Conservation (phyloP, 2,329 filamentous ascomycete species). For the Ambrosiella xylebori region DNA sequence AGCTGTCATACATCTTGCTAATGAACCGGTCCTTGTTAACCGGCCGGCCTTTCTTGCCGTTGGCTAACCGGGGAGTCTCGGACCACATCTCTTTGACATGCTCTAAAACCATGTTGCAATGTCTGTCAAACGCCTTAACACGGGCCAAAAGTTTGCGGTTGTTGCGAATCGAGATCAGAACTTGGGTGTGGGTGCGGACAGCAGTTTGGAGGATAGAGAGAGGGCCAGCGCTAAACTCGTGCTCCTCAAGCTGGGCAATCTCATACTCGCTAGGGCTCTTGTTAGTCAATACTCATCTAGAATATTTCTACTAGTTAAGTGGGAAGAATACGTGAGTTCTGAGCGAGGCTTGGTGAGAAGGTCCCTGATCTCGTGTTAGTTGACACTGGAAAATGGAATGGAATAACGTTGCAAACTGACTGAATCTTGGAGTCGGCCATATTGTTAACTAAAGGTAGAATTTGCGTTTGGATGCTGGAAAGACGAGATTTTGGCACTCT, state of each 20-base stretch:
- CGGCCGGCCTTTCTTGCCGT: slow-evolving; percentile 72
- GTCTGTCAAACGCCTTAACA: slow-evolving; percentile 95
- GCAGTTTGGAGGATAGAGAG: slow-evolving; percentile 93
- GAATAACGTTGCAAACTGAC: slow-evolving; percentile 23
- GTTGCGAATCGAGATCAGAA: slow-evolving; percentile 93
- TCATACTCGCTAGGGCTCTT: slow-evolving; percentile 59
- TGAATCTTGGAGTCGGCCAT: slow-evolving; percentile 59
- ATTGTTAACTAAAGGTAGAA: slow-evolving; percentile 12
- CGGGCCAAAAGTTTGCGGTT: slow-evolving; percentile 94
- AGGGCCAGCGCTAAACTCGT: slow-evolving; percentile 36
- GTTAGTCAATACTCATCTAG: too few species aligned
- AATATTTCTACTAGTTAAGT: too few species aligned
- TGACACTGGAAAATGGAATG: slow-evolving; percentile 18
- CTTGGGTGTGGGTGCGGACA: slow-evolving; percentile 83
- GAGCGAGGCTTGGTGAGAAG: slow-evolving; percentile 74
- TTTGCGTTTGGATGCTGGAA: background rate
- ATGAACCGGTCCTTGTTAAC: slow-evolving; percentile 98
- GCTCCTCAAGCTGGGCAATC: slow-evolving; percentile 51
- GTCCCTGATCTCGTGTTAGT: slow-evolving; percentile 38
- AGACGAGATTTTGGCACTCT: background rate
- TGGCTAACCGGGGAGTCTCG: slow-evolving; percentile 66
- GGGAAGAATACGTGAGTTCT: slow-evolving; percentile 59
- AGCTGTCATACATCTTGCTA: slow-evolving; percentile 67
- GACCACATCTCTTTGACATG: slow-evolving; percentile 98
- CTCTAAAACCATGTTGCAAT: slow-evolving; percentile 98